phyloP scores from a whole-genome alignment of 1,284 basidiomycete genomes.

The Boletellus dicymbophilus region DNA sequence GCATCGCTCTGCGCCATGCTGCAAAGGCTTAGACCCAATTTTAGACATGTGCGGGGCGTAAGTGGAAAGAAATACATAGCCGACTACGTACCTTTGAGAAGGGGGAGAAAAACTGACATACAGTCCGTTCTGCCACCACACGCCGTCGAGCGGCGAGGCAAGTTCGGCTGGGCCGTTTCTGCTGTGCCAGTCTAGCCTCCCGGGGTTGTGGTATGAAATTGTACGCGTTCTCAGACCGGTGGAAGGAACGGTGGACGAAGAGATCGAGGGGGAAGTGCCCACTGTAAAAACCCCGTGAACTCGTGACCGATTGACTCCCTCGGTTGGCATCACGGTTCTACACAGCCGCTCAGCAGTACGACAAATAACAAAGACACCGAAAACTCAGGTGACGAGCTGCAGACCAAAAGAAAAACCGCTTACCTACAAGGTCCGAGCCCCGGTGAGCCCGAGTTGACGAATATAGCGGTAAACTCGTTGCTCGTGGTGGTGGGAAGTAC shows the following conservation, averaged over 20 bases:
- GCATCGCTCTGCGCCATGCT: conserved; percentile 16
- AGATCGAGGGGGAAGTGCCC: no score
- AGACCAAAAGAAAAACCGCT: no score
- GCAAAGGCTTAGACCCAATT: background rate
- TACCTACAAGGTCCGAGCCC: no score
- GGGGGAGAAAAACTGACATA: background rate
- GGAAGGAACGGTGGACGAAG: conserved; percentile 3
- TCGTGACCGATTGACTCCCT: background rate
- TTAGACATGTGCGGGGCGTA: background rate
- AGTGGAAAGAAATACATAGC: background rate
- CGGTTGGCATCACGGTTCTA: background rate
- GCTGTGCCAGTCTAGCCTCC: conserved; percentile 6
- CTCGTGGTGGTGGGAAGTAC: background rate
- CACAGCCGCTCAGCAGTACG: background rate
- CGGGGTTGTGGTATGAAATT: background rate
- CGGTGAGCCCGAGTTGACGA: no score
- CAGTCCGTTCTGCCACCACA: background rate
- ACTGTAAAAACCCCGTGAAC: background rate
- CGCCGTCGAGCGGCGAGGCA: background rate
- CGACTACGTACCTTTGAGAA: background rate
- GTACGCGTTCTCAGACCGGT: conserved; percentile 1
- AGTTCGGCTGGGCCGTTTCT: background rate
- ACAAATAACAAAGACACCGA: background rate
- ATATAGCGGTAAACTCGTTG: no score
- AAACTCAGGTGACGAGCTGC: no score